phyloP scores from a whole-genome alignment of 2,329 filamentous ascomycete species.

The Biscogniauxia mediterranea region DNA sequence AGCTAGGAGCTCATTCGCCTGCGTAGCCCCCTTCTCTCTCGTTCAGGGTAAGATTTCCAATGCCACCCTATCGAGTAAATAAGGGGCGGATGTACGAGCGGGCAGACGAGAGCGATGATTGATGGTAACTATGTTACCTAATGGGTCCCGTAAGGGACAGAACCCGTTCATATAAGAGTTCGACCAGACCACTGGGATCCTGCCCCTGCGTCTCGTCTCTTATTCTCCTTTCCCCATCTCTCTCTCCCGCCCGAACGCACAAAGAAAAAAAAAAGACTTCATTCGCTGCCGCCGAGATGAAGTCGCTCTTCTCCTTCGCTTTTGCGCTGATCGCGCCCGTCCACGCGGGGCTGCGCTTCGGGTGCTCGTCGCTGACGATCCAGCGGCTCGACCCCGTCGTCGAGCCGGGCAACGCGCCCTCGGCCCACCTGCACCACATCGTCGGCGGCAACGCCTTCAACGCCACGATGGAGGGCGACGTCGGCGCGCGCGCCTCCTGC shows the following conservation, averaged over 20 bases:
- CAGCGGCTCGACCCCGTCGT: not conserved
- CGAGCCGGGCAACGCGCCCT: not conserved
- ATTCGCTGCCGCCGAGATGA: not conserved
- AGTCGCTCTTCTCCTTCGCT: not conserved
- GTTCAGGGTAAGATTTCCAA: not conserved
- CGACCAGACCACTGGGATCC: no score
- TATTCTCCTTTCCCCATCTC: not conserved
- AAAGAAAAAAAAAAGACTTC: not conserved
- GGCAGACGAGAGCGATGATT: not conserved
- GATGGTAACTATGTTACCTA: not conserved
- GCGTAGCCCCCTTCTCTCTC: not conserved
- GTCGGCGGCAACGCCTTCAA: not conserved
- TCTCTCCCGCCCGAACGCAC: not conserved
- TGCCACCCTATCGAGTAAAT: not conserved
- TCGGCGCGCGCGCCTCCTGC: not conserved
- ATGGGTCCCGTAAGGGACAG: not conserved
- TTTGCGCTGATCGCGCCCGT: not conserved
- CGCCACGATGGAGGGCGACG: not conserved
- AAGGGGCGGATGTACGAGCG: not conserved
- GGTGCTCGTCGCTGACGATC: not conserved
- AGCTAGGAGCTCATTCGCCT: not conserved
- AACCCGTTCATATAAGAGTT: no score
- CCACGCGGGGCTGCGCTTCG: not conserved
- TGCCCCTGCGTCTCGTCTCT: no score
- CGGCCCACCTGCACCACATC: not conserved